phyloP scores from a whole-genome alignment of 1,284 basidiomycete genomes.

The Ceratobasidium sp. region DNA sequence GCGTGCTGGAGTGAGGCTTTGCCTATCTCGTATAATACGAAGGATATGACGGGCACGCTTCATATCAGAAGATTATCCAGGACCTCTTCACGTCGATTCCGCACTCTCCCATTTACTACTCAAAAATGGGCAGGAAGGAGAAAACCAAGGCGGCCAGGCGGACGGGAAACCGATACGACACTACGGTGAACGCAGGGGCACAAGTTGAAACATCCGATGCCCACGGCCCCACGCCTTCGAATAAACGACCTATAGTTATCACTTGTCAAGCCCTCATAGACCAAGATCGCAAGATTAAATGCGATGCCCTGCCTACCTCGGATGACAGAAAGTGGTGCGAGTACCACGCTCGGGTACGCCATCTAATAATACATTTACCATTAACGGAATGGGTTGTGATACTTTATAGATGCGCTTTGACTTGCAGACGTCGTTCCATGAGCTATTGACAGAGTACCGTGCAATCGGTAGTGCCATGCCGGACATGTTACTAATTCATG shows the following conservation, averaged over 20 bases:
- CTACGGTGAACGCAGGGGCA: background rate
- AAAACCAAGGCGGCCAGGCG: background rate
- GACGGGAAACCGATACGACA: background rate
- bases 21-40: no score
- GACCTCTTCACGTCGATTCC: background rate
- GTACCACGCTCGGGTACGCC: background rate
- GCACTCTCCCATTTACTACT: background rate
- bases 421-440: background rate
- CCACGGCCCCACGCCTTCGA: background rate
- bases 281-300: background rate
- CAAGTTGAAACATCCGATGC: no score
- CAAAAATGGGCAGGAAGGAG: conserved; percentile 8
- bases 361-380: background rate
- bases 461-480: background rate
- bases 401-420: background rate
- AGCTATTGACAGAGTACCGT: background rate
- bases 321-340: background rate
- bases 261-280: background rate
- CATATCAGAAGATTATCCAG: background rate
- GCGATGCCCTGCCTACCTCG: background rate
- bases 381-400: background rate
- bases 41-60: no score
- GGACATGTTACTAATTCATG: background rate
- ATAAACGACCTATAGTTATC: no score
- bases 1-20: no score